Evolutionary conservation across 306 rosid species (phyloP).

Genomic region (Quercus robur): DNA sequence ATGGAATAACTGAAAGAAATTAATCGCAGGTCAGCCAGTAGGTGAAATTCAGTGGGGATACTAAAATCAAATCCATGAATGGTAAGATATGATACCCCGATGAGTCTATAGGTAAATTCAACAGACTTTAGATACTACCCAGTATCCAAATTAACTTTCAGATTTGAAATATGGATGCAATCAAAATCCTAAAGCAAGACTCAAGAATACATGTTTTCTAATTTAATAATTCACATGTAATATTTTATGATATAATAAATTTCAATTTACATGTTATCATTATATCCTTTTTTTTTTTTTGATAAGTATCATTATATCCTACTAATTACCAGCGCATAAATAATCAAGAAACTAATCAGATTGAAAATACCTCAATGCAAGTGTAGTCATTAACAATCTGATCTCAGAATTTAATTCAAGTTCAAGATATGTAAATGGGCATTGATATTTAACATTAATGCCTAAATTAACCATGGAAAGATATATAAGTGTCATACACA

Average conservation of each 20-base stretch:
- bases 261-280: not conserved
- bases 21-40: not conserved
- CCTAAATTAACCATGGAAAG: constrained; percentile 3
- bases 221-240: not conserved
- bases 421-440: not conserved
- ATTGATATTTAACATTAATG: not conserved
- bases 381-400: not conserved
- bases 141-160: not conserved
- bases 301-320: not conserved
- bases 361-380: not conserved
- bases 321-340: not conserved
- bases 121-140: not conserved
- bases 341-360: not conserved
- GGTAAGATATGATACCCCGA: not conserved
- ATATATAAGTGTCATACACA: constrained; percentile 23
- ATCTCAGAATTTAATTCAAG: not conserved
- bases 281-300: no score
- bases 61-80: not conserved
- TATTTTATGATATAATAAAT: not conserved
- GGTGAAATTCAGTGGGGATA: not conserved
- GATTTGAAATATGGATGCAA: not conserved
- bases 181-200: not conserved
- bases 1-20: not conserved
- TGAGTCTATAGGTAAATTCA: not conserved
- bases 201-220: not conserved